Conservation (phyloP, 1,284 basidiomycete species). For the Trametes polyzona region DNA sequence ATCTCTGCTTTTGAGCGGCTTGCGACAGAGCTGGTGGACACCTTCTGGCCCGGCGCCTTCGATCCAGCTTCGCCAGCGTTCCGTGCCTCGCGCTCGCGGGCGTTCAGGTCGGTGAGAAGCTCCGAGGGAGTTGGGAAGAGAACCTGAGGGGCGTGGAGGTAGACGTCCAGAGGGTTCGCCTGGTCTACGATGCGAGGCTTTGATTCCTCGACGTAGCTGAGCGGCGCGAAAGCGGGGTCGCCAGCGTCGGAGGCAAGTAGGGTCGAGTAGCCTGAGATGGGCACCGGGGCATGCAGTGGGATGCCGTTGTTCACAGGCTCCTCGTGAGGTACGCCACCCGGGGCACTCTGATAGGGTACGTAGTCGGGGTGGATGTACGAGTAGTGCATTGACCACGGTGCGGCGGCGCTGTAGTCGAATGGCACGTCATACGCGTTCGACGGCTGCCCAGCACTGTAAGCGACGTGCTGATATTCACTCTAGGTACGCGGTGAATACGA, state of each 20-base stretch:
- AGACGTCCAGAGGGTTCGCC: constrained; percentile 32
- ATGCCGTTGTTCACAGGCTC: neutral
- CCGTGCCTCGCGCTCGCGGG: constrained; percentile 23
- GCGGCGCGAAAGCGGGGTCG: neutral
- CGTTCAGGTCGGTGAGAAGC: constrained; percentile 51
- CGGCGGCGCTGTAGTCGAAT: constrained; percentile 3
- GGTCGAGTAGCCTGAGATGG: constrained; percentile 32
- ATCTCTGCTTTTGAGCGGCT: constrained; percentile 4
- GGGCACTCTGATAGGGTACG: neutral
- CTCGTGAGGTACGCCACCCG: neutral
- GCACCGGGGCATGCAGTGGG: constrained; percentile 34
- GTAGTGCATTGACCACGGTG: constrained; percentile 4
- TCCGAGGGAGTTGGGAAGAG: constrained; percentile 70
- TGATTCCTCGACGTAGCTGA: neutral
- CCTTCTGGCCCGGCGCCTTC: neutral
- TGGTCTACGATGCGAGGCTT: constrained; percentile 10
- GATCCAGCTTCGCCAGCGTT: constrained; percentile 5
- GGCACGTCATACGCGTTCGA: neutral
- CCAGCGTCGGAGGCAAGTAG: constrained; percentile 22
- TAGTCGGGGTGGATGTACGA: constrained; percentile 20
- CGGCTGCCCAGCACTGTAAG: neutral
- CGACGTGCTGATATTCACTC: constrained; percentile 8
- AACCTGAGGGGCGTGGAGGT: constrained; percentile 37
- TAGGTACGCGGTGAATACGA: neutral
- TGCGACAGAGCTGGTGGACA: neutral